Conservation (phyloP, 176 grass and related monocot species). For the Carex scoparia region DNA sequence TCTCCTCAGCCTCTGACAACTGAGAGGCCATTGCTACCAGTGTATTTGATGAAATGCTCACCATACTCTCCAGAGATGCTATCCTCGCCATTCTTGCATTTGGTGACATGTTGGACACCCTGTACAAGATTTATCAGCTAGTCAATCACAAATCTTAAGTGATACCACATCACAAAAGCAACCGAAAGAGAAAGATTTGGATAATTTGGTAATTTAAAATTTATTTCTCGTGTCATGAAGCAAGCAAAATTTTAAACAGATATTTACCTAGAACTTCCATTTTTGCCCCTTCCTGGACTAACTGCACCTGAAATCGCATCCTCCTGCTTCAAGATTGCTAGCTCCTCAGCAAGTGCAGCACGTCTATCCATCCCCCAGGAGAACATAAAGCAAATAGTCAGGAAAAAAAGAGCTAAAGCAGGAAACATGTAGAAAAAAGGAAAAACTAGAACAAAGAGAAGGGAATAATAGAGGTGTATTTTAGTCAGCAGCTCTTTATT, state of each 20-base stretch:
- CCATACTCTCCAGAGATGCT: slow-evolving; percentile 92
- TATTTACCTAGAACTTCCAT: slow-evolving; percentile 66
- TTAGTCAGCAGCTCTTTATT: background rate
- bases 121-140: slow-evolving; percentile 32
- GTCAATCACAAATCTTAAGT: slow-evolving; percentile 15
- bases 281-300: slow-evolving; percentile 64
- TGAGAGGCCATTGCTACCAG: slow-evolving; percentile 96
- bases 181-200: background rate
- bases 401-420: background rate
- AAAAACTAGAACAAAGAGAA: background rate
- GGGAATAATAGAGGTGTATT: background rate
- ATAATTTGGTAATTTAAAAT: background rate
- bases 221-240: background rate
- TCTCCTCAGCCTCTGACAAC: slow-evolving; percentile 96
- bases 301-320: slow-evolving; percentile 38
- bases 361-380: slow-evolving; percentile 42
- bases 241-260: background rate
- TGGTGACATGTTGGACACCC: slow-evolving; percentile 68
- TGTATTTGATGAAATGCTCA: slow-evolving; percentile 86
- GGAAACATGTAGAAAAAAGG: background rate
- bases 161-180: background rate
- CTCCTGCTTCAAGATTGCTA: slow-evolving; percentile 84
- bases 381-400: background rate
- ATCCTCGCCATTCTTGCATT: slow-evolving; percentile 83
- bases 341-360: slow-evolving; percentile 81